These are phyloP conservation scores for Pinus tabuliformis DNA, from an alignment of 75 land plant genomes.

Conservation along the genomic window DNA sequence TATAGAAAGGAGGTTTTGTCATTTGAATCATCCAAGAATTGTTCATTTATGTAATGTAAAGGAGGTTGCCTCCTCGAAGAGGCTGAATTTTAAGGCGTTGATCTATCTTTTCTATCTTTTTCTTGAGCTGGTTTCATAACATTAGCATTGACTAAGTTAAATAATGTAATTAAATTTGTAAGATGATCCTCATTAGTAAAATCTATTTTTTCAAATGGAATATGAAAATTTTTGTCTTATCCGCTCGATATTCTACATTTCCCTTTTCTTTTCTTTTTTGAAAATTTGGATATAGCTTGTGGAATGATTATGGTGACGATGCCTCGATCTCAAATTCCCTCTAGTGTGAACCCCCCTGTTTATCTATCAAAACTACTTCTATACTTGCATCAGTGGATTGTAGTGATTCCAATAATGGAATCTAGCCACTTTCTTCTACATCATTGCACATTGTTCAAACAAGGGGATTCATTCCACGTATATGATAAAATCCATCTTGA, in stretches of 20 bases:
- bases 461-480: constrained; percentile 79
- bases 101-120: too few species aligned
- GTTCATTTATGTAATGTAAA: too few species aligned
- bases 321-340: too few species aligned
- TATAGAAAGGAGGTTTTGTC: too few species aligned
- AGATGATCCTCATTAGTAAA: constrained; percentile 85
- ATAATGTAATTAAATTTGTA: constrained; percentile 66
- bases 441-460: constrained; percentile 80
- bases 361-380: too few species aligned
- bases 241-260: constrained; percentile 90
- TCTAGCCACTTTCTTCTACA: constrained; percentile 53
- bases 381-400: constrained; percentile 31
- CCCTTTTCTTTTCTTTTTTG: constrained; percentile 47
- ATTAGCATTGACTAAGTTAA: constrained; percentile 76
- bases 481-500: constrained; percentile 80
- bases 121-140: too few species aligned
- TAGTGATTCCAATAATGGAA: constrained; percentile 80
- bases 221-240: constrained; percentile 97
- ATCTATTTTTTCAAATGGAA: constrained; percentile 83
- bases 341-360: too few species aligned
- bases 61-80: too few species aligned
- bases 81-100: too few species aligned
- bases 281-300: constrained; percentile 89
- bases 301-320: too few species aligned
- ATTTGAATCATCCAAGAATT: too few species aligned